Evolutionary conservation across 805 yeast species (phyloP), one percentile per base, ranked within the genome.

Genomic region (Maudiozyma serrabonitensis): DNA sequence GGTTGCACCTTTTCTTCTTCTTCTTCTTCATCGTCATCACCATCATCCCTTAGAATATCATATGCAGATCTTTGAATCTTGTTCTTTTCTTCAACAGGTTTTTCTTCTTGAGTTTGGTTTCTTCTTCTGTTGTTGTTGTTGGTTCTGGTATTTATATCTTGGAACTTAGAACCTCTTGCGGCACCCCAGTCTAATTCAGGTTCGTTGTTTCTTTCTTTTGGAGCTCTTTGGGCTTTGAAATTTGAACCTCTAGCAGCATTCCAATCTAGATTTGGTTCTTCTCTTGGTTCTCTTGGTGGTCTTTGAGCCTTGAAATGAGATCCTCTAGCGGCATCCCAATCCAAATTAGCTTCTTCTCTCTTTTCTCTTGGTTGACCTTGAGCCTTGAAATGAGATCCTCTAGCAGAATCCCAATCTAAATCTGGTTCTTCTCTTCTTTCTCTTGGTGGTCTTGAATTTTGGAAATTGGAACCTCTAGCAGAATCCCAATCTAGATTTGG

Each of bases 321-420:
- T 54, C 74, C 66, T 76, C 82, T 69, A 71, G 79, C 79, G 15
- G 74, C 62, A 52, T 71, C 69, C 78, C 78, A 74, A 52, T 74
- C 76, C 46, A 76, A 70, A 66, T 71, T 56, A 70, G 79, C 57
- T 58, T 50, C 73, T 53, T 54, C 74, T 55, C 63, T 63, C 45
- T 70, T 66, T 51, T 52, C 74, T 45, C 69, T 62, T 46, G 58
- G 62, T 41, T 60, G 60, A 54, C 63, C 58, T 47, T 54, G 50
- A 41, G 58, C 53, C 60, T 69, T 56, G 43, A 63, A 50, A 55
- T 57, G 68, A 55, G 64, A 61, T 52, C 74, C 66, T 76, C 63
- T 65, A 50, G 62, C 64, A 19, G 46, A 59, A 52, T 63, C 62
- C 70, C 61, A 61, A 41, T 55, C 68, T 55, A 59, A 57, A 49